phyloP scores from a whole-genome alignment of 2,329 filamentous ascomycete species.

The Cercospora citrullina region DNA sequence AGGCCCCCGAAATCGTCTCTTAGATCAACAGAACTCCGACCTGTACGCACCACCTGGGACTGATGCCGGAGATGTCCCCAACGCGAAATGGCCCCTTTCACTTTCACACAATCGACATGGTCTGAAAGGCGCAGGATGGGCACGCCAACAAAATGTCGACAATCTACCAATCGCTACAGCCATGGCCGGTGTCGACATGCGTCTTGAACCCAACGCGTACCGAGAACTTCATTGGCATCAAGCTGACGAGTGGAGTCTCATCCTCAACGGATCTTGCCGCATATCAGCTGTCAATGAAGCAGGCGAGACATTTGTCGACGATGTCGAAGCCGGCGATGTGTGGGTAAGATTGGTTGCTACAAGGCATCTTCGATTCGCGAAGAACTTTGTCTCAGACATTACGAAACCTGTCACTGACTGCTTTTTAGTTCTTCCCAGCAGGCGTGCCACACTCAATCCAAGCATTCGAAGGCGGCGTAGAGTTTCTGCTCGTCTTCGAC shows the following conservation, averaged over 20 bases:
- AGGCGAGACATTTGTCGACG: constrained; percentile 38
- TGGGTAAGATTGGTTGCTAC: constrained; percentile 35
- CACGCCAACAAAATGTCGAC: constrained; percentile 44
- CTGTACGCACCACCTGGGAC: constrained; percentile 43
- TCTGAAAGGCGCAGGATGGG: constrained; percentile 43
- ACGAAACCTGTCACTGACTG: too few relatives aligned
- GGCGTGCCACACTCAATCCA: constrained; percentile 38
- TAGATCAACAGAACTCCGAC: constrained; percentile 45
- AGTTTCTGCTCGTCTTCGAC: constrained; percentile 64
- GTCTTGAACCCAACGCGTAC: constrained; percentile 36
- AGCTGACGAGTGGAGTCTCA: constrained; percentile 37
- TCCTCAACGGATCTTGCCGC: constrained; percentile 37
- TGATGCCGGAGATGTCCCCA: constrained; percentile 42
- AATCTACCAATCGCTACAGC: constrained; percentile 43
- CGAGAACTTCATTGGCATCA: constrained; percentile 41
- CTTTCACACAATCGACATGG: constrained; percentile 46
- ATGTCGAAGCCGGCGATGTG: constrained; percentile 49
- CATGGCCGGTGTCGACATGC: constrained; percentile 49
- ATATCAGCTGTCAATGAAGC: constrained; percentile 37
- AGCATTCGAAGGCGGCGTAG: constrained; percentile 53
- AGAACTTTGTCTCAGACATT: too few relatives aligned
- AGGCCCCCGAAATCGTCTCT: constrained; percentile 37
- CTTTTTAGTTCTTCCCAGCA: constrained; percentile 54
- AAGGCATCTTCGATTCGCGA: too few relatives aligned
- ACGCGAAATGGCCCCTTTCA: constrained; percentile 46